These are phyloP conservation scores for Tranzscheliella williamsii DNA, from an alignment of 1,284 basidiomycete species.

Conservation along the genomic window DNA sequence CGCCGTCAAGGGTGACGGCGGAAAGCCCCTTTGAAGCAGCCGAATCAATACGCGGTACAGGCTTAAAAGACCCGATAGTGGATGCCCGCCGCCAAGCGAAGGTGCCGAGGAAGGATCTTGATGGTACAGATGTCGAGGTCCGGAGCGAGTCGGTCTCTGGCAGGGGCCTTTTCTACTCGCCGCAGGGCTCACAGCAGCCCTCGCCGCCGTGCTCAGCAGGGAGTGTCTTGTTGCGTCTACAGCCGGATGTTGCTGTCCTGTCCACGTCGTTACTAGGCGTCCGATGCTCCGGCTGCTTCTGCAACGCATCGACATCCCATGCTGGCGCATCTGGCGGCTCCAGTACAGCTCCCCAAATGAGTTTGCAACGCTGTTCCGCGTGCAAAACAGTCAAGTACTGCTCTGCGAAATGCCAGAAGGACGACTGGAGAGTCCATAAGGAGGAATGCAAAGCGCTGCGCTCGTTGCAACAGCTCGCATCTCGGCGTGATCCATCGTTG, in stretches of 20 bases:
- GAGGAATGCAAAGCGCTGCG: slow-evolving; percentile 42
- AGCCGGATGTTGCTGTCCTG: slow-evolving; percentile 23
- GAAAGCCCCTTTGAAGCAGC: no score
- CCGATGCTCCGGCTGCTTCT: slow-evolving; percentile 31
- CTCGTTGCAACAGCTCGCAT: slow-evolving; percentile 18
- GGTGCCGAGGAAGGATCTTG: no score
- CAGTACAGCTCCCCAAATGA: no score
- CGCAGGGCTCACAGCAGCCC: background rate
- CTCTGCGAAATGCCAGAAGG: slow-evolving; percentile 23
- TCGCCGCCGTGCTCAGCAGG: slow-evolving; percentile 8
- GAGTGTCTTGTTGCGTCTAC: slow-evolving; percentile 22
- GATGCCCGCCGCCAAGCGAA: no score
- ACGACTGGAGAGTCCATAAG: slow-evolving; percentile 32
- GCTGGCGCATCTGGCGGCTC: background rate
- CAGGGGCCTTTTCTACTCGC: background rate
- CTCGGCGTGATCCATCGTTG: no score
- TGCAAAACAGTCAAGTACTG: slow-evolving; percentile 40
- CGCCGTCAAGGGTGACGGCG: no score
- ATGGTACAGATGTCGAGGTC: background rate
- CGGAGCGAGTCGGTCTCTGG: background rate
- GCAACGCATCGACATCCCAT: background rate
- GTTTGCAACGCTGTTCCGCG: slow-evolving; percentile 33
- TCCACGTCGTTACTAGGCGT: slow-evolving; percentile 21
- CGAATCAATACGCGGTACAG: no score
- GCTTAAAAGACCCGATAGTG: no score